phyloP scores from a whole-genome alignment of 148 eudicot genomes.

The Gaultheria prostrata region DNA sequence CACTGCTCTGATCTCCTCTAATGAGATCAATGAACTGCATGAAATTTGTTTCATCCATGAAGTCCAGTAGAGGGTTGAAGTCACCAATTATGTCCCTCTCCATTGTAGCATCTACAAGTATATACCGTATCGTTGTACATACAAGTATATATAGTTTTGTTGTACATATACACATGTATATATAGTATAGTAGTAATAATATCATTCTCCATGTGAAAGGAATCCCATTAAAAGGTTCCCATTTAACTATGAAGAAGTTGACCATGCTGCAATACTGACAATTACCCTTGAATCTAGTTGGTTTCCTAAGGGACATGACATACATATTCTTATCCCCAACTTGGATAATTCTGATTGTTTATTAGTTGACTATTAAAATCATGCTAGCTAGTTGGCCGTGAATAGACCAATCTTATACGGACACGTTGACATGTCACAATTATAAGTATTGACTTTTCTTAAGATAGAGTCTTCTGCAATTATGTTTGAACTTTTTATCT shows the following conservation, averaged over 20 bases:
- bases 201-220: slow-evolving; percentile 11
- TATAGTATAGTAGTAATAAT: too few relatives aligned
- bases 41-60: slow-evolving; percentile 31
- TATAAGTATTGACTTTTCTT: background rate
- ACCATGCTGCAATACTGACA: background rate
- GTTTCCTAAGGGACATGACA: background rate
- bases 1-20: slow-evolving; percentile 21
- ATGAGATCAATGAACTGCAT: slow-evolving; percentile 33
- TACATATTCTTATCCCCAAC: background rate
- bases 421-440: background rate
- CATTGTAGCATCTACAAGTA: slow-evolving; percentile 5
- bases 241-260: background rate
- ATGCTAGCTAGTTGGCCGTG: background rate
- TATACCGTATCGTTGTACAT: background rate
- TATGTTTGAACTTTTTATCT: background rate
- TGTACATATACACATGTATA: background rate
- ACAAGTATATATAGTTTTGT: background rate
- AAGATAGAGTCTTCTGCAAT: background rate
- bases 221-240: slow-evolving; percentile 4
- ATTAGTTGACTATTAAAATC: background rate
- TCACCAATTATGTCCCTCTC: slow-evolving; percentile 19
- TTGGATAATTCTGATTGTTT: background rate
- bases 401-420: background rate
- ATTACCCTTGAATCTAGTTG: background rate
- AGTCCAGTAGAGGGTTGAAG: slow-evolving; percentile 5